Evolutionary conservation across 345 rosid species (phyloP), one percentile per base, ranked within the genome.

Genomic region (Populus tremula): DNA sequence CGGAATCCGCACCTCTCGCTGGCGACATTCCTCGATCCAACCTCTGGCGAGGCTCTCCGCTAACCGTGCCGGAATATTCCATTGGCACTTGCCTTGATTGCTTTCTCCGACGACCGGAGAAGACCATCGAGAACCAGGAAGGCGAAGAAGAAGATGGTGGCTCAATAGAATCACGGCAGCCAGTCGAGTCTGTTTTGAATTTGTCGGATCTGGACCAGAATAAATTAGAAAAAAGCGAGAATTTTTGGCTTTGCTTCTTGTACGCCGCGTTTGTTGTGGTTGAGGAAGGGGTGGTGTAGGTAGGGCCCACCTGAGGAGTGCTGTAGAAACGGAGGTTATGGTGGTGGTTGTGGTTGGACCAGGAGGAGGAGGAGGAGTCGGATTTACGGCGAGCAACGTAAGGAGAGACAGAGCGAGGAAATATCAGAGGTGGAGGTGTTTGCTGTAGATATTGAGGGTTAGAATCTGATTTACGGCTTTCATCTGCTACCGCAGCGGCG

Each of bases 401-500:
- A 62, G 94, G 97, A 33, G 97, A 90, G 65, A 89, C 98, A 47
- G 99, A 92, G 74, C 91, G 89, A 73, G 99, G 99, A 80, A 95
- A 91, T 18, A 79, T 9, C 25, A 88, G 88, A 45, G 91, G 90
- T 23, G 86, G 85, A 2, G 75, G 89, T 17, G 67, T 74, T 1
- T 71, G 79, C 1, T 45, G 54, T 6, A 66, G 79, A 6, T 73
- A 64, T 5, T 56, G 63, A 56, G 63, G n/a, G 9, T 56, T 56
- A 56, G 27, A 56, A 56, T 56, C 27, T n/a, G 63, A 56, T 56
- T 56, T 56, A n/a, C 76, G 66, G 53, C 16, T 2, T 21, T 35
- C 76, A 23, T 29, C 61, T 10, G 21, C 9, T 9, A 56, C 5
- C 27, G 12, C 16, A 53, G 39, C 14, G 63, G 69, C 61, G 36